Base-by-base conservation (phyloP, 106 monocot genomes). In the Dendrobium chrysotoxum region DNA sequence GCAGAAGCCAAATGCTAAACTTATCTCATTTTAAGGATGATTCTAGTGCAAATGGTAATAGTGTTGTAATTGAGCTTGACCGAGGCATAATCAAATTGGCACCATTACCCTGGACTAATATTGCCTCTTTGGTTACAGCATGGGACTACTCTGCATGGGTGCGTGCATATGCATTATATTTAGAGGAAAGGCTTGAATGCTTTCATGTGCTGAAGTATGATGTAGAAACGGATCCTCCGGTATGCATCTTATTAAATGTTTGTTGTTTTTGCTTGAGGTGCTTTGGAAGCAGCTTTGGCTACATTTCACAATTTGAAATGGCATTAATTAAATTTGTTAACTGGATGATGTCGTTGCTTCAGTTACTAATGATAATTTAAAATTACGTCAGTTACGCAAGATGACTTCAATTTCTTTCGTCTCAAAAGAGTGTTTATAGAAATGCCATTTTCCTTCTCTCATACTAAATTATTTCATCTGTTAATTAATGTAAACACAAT, bases 71-170 rank as follows among this genome's bases (percentile, higher is more conserved):
- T 74, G 18, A 76, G 40, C 46, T 75, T 28, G 9, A 15, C 15
- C 28, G 11, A 76, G 20, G 4, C 38, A 38, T 42, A 15, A 21
- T 39, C 18, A 16, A 79, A 39, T 35, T 31, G 12, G 25, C 13
- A 7, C 30, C 7, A 31, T 68, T 61, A 17, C 55, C 6, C 21
- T 40, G 79, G 40, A 71, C n/a, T 86, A 23, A 15, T 79, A 10
- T 81, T 50, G n/a, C 10, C 84, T 42, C 72, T 82, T 75, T 78
- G 40, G 28, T 85, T 11, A 83, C 81, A 98, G 98, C 98, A 65
- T 98, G 95, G 92, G 92, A 95, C 72, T 98, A 93, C 84, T 98
- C 98, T 81, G 85, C 95, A 40, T 98, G 98, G 98, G 91, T 98
- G 16, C 89, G 98, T 7, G 79, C 88, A 40, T 95, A 98, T 87